These are phyloP conservation scores for Cladosporium sp. DNA, from an alignment of 2,329 filamentous ascomycete species.

Conservation along the genomic window DNA sequence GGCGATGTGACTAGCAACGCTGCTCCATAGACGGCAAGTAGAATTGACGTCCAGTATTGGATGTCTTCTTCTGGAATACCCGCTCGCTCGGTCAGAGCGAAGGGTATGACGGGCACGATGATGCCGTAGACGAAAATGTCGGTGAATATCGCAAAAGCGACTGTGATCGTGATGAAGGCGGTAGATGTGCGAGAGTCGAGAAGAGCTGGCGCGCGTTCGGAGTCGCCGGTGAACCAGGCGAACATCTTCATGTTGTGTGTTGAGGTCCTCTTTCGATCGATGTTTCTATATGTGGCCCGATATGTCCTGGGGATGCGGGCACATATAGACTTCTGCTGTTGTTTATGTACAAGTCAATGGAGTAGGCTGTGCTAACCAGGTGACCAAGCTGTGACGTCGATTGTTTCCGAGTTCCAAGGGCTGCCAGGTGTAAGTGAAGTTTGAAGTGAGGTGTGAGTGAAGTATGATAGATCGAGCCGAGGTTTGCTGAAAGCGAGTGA, in stretches of 20 bases:
- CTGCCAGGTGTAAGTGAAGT: too few relatives aligned
- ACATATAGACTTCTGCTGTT: too few relatives aligned
- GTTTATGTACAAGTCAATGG: too few relatives aligned
- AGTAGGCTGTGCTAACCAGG: too few relatives aligned
- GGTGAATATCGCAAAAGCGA: constrained; percentile 36
- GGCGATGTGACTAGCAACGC: constrained; percentile 58
- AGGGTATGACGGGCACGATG: constrained; percentile 69
- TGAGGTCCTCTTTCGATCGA: too few relatives aligned
- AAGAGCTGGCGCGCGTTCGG: constrained; percentile 24
- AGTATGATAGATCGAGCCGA: too few relatives aligned
- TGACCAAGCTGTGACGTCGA: too few relatives aligned
- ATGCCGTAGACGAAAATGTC: constrained; percentile 62
- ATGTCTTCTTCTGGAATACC: constrained; percentile 48
- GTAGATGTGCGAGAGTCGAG: constrained; percentile 31
- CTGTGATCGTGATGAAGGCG: constrained; percentile 34
- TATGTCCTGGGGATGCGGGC: too few relatives aligned
- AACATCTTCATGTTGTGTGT: constrained; percentile 23
- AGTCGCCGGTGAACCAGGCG: constrained; percentile 29
- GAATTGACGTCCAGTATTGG: constrained; percentile 68
- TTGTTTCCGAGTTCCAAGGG: too few relatives aligned
- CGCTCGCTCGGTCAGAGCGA: constrained; percentile 55
- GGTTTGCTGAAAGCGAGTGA: too few relatives aligned
- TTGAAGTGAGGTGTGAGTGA: too few relatives aligned
- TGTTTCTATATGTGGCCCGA: too few relatives aligned
- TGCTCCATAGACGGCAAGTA: constrained; percentile 67